phyloP scores from a whole-genome alignment of 225 moss, liverwort and hornwort species.

The Ulota crispa region DNA sequence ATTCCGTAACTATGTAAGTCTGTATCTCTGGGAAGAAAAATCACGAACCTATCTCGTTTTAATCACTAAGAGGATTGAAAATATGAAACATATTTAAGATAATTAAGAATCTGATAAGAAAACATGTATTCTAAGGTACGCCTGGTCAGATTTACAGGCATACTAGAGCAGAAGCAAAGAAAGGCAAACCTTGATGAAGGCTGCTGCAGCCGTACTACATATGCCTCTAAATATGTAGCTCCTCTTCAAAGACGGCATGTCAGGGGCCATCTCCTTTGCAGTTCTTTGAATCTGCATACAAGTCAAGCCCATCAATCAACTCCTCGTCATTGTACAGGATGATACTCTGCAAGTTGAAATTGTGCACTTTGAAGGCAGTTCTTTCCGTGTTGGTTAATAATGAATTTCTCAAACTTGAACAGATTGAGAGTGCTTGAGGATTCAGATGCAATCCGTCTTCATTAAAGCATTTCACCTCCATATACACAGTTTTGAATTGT shows the following conservation, averaged over 20 bases:
- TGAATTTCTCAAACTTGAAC: not conserved
- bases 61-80: not conserved
- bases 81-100: not conserved
- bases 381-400: too few species aligned
- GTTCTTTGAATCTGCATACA: conserved; percentile 70
- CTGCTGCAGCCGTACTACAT: conserved; percentile 76
- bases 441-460: not conserved
- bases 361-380: too few species aligned
- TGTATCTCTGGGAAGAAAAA: not conserved
- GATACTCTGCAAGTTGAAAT: not conserved
- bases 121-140: not conserved
- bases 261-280: conserved; percentile 81
- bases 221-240: conserved; percentile 89
- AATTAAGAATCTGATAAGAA: not conserved
- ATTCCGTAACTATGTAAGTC: not conserved
- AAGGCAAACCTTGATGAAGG: conserved; percentile 70
- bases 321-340: not conserved
- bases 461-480: not conserved
- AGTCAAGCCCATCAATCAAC: conserved; percentile 14
- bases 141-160: not conserved
- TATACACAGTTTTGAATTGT: not conserved
- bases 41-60: not conserved
- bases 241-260: conserved; percentile 72
- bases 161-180: not conserved
- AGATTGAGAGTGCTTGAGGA: not conserved